phyloP scores from a whole-genome alignment of 495 filamentous ascomycete species.

The Penicillium diatomitis region DNA sequence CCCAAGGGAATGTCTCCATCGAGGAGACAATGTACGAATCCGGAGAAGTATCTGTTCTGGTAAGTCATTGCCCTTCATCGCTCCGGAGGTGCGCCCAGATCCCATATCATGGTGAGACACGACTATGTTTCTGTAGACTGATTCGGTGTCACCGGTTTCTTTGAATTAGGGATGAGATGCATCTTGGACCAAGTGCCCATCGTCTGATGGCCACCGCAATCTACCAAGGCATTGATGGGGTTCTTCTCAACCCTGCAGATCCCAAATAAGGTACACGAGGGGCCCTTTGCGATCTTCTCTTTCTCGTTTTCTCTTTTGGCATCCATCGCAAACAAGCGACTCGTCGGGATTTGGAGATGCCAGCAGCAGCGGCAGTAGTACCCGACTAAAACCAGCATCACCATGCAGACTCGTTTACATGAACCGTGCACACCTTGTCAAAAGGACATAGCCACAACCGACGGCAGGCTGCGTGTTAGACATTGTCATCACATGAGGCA shows the following conservation, averaged over 20 bases:
- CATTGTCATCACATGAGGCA: constrained; percentile 12
- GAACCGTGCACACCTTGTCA: neutral
- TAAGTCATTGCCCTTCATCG: constrained; percentile 14
- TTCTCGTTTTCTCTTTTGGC: no score
- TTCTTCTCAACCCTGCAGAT: constrained; percentile 18
- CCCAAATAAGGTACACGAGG: neutral
- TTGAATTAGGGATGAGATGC: constrained; percentile 41
- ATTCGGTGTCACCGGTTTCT: constrained; percentile 2
- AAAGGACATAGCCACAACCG: constrained; percentile 7
- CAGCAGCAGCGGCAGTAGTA: neutral
- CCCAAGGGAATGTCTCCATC: constrained; percentile 15
- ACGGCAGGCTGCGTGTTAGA: constrained; percentile 20
- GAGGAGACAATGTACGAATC: constrained; percentile 31
- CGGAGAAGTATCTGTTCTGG: constrained; percentile 46
- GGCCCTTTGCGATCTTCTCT: no score
- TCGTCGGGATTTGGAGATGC: neutral
- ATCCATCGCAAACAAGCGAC: no score
- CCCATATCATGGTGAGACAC: neutral
- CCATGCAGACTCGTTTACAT: neutral
- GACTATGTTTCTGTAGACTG: neutral
- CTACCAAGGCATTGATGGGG: constrained; percentile 34
- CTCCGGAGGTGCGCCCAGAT: no score
- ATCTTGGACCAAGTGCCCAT: constrained; percentile 40
- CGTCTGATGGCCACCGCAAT: constrained; percentile 39
- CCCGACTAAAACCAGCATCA: neutral